Conservation (phyloP, 78 protist species). For the Capsaspora owczarzaki region DNA sequence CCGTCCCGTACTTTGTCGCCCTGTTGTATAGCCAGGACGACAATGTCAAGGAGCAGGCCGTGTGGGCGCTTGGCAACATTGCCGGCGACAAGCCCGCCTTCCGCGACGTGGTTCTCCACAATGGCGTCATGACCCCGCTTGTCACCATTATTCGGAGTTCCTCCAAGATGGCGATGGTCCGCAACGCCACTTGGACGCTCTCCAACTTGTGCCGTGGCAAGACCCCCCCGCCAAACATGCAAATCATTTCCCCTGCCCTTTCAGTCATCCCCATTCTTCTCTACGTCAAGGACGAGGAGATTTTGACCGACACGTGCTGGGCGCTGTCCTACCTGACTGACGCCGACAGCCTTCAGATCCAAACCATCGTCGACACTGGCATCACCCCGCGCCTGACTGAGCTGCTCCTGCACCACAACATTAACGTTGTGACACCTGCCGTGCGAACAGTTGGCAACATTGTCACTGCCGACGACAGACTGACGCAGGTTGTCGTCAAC, state of each 20-base stretch:
- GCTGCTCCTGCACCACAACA: conserved; percentile 38
- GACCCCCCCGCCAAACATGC: conserved; percentile 68
- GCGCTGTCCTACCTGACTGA: conserved; percentile 91
- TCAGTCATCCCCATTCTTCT: conserved; percentile 16
- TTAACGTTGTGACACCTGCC: conserved; percentile 84
- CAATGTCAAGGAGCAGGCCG: conserved; percentile 91
- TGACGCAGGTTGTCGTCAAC: conserved; percentile 73
- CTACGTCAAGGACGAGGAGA: not conserved
- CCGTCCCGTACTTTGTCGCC: conserved; percentile 81
- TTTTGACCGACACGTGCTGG: conserved; percentile 89
- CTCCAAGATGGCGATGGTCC: conserved; percentile 24
- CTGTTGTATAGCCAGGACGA: conserved; percentile 63
- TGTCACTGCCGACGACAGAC: conserved; percentile 92
- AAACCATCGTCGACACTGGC: conserved; percentile 69
- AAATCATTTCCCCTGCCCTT: conserved; percentile 4
- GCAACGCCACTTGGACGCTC: conserved; percentile 96
- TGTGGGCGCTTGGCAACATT: conserved; percentile 98
- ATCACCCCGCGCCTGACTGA: conserved; percentile 72
- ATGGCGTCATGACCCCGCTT: conserved; percentile 56
- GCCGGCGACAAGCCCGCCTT: conserved; percentile 88
- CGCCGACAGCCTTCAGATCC: conserved; percentile 81
- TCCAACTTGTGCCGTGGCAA: conserved; percentile 95
- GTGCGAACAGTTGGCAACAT: conserved; percentile 93
- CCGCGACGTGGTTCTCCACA: conserved; percentile 76
- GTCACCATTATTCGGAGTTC: not conserved